phyloP scores from a whole-genome alignment of 768 basidiomycete genomes.

The Lentinula detonsa region DNA sequence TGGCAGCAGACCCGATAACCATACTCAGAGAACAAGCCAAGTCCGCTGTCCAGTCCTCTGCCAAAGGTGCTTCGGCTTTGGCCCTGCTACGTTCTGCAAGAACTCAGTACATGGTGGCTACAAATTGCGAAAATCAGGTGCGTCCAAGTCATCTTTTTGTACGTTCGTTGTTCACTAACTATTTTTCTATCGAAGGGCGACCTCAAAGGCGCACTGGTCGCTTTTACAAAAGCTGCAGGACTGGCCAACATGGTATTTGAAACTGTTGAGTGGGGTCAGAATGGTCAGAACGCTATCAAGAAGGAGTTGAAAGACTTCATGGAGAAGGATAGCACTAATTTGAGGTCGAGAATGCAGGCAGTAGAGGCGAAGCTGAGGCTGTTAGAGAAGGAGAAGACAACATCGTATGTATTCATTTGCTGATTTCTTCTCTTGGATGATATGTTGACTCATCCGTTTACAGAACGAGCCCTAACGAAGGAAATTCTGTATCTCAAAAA shows the following conservation, averaged over 20 bases:
- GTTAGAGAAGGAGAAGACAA: constrained; percentile 28
- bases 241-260: constrained; percentile 55
- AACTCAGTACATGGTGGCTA: constrained; percentile 41
- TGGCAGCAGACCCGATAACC: background rate
- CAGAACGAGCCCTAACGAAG: constrained; percentile 19
- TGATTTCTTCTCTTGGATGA: background rate
- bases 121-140: constrained; percentile 25
- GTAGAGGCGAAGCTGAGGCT: constrained; percentile 43
- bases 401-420: background rate
- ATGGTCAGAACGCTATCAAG: constrained; percentile 46
- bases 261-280: constrained; percentile 41
- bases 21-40: background rate
- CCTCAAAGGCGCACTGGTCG: constrained; percentile 52
- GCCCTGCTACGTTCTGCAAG: constrained; percentile 60
- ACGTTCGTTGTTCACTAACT: background rate
- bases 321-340: constrained; percentile 36
- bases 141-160: constrained; percentile 25
- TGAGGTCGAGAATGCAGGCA: constrained; percentile 26
- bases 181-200: constrained; percentile 37
- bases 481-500: constrained; percentile 27
- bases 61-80: constrained; percentile 53
- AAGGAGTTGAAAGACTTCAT: constrained; percentile 63
- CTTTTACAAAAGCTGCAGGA: constrained; percentile 56
- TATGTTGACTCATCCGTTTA: background rate
- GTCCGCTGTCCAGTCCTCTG: constrained; percentile 35